phyloP scores from a whole-genome alignment of 2,329 filamentous ascomycete species.

The Penicillium janthinellum region DNA sequence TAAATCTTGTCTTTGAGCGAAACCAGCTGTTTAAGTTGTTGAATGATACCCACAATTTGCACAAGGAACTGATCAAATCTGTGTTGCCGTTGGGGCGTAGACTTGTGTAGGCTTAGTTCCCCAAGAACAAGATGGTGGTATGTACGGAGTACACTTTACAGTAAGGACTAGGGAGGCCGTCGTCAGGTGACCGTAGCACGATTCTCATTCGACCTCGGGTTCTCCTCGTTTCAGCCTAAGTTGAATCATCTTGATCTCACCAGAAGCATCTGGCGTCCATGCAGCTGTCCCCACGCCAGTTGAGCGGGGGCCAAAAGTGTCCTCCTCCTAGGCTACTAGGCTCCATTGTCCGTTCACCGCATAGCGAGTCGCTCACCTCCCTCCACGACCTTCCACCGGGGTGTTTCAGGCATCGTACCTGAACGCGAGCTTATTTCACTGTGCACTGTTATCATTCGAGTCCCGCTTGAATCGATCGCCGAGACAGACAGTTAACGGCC shows the following conservation, averaged over 20 bases:
- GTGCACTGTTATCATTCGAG: conserved; percentile 1
- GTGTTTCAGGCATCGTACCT: conserved; percentile 14
- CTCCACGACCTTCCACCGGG: neutral
- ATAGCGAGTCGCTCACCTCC: conserved; percentile 11
- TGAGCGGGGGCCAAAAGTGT: conserved; percentile 13
- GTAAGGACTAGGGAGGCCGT: neutral
- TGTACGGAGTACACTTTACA: too few relatives aligned
- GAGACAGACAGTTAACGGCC: neutral
- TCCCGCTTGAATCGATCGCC: neutral
- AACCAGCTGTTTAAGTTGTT: neutral
- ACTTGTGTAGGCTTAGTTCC: neutral
- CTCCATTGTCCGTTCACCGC: conserved; percentile 18
- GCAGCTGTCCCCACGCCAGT: conserved; percentile 31
- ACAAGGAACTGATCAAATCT: neutral
- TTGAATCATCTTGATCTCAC: conserved; percentile 1
- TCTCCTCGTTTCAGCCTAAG: conserved; percentile 7
- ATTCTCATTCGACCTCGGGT: neutral
- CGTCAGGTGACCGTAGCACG: neutral
- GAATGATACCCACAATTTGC: conserved; percentile 13
- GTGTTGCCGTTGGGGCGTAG: neutral
- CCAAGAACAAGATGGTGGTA: too few relatives aligned
- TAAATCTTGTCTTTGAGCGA: neutral
- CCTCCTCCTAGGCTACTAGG: neutral
- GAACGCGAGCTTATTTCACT: conserved; percentile 13
- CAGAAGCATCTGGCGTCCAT: conserved; percentile 30